A percentile compares a stretch with the other conserved stretches of the same genome.
These are phyloP conservation scores for Medicago truncatula DNA, from an alignment of 306 rosid genomes.

Conservation along the genomic window MtrunA17r5.0-ANR NC_053049.1:39119501-39120000, in stretches of 20 bases:
- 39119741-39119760: constrained; percentile 22
- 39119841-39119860: neutral
- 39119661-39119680: constrained; percentile 24
- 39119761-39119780: neutral
- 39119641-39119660: constrained; percentile 37
- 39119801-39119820: constrained; percentile 45
- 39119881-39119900: neutral
- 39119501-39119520: constrained; percentile 29
- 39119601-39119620: constrained; percentile 30
- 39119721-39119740: constrained; percentile 26
- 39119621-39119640: neutral
- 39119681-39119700: constrained; percentile 8
- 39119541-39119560: neutral
- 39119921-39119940: constrained; percentile 47
- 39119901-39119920: neutral
- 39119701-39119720: constrained; percentile 15
- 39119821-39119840: constrained; percentile 34
- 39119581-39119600: constrained; percentile 13
- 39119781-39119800: constrained; percentile 27
- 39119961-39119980: constrained; percentile 9
- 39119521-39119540: constrained; percentile 36
- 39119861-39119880: neutral
- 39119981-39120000: neutral
- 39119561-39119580: constrained; percentile 12
- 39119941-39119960: neutral